phyloP scores from a whole-genome alignment of 2,329 filamentous ascomycete species.

The Aspergillus uvarum region DNA sequence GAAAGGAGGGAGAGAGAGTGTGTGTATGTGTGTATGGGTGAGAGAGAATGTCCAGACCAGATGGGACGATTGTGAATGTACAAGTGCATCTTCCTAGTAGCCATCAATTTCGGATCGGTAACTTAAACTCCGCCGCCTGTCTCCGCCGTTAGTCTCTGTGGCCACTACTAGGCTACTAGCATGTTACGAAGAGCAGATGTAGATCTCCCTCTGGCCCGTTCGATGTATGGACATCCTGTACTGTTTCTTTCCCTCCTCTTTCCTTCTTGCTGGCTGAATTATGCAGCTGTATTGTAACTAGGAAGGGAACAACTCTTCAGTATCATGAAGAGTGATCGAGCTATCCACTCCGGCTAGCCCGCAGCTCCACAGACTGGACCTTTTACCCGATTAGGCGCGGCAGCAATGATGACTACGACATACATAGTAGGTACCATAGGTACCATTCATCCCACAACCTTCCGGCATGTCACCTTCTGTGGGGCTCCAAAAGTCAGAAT shows the following conservation, averaged over 20 bases:
- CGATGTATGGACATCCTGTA: not conserved
- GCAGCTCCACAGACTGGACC: not conserved
- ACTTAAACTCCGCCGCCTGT: not conserved
- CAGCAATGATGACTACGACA: not conserved
- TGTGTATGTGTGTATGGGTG: too few species aligned
- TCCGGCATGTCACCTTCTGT: not conserved
- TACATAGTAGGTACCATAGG: not conserved
- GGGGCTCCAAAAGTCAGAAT: not conserved
- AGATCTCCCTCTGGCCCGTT: not conserved
- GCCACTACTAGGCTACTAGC: not conserved
- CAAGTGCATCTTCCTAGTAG: not conserved
- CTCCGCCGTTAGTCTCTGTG: not conserved
- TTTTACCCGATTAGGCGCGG: not conserved
- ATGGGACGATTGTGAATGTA: not conserved
- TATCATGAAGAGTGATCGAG: not conserved
- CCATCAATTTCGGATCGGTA: not conserved
- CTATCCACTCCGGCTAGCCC: not conserved
- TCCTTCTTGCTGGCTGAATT: not conserved
- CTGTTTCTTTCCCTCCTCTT: not conserved
- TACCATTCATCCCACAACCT: not conserved
- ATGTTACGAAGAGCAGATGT: not conserved
- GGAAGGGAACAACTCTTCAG: not conserved
- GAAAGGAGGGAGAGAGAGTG: not conserved
- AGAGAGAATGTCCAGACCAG: not conserved
- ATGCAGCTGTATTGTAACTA: not conserved